These are phyloP conservation scores for Cryomyces antarcticus DNA, from an alignment of 495 filamentous ascomycete species.

Conservation along the genomic window DNA sequence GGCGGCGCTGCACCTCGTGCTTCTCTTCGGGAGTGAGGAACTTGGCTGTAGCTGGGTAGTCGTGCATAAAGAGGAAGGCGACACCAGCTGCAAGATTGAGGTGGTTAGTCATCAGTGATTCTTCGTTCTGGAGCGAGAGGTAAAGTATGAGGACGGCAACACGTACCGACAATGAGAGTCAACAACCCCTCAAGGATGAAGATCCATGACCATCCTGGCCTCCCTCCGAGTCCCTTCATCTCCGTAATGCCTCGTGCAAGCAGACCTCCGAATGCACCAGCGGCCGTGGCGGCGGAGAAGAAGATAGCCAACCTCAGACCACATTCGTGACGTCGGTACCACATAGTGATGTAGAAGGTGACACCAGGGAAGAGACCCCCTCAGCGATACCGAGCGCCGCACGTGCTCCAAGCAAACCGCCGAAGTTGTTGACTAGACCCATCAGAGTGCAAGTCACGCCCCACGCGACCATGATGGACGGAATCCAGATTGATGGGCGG, in stretches of 20 bases:
- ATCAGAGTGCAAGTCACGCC: constrained; percentile 21
- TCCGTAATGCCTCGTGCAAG: constrained; percentile 12
- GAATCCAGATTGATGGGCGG: constrained; percentile 74
- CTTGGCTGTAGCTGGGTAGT: constrained; percentile 11
- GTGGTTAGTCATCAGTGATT: neutral
- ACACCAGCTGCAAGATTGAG: neutral
- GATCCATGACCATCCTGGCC: constrained; percentile 12
- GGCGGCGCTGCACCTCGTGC: neutral
- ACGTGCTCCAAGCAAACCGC: constrained; percentile 12
- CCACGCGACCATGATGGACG: constrained; percentile 34
- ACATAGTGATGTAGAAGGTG: constrained; percentile 15
- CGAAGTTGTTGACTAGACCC: constrained; percentile 9
- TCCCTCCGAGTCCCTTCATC: constrained; percentile 6
- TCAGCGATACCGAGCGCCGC: constrained; percentile 14
- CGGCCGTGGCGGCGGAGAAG: constrained; percentile 23
- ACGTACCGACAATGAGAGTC: constrained; percentile 11
- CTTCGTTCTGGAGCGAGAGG: neutral
- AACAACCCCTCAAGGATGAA: constrained; percentile 17
- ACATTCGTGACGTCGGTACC: constrained; percentile 12
- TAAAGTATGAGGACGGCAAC: neutral
- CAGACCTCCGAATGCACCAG: constrained; percentile 20
- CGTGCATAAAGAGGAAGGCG: constrained; percentile 14
- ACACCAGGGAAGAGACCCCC: constrained; percentile 18
- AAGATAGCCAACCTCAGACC: constrained; percentile 12
- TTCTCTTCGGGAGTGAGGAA: constrained; percentile 11